These are phyloP conservation scores for Heimioporus sp. DNA, from an alignment of 768 basidiomycete genomes.

Conservation along the genomic window DNA sequence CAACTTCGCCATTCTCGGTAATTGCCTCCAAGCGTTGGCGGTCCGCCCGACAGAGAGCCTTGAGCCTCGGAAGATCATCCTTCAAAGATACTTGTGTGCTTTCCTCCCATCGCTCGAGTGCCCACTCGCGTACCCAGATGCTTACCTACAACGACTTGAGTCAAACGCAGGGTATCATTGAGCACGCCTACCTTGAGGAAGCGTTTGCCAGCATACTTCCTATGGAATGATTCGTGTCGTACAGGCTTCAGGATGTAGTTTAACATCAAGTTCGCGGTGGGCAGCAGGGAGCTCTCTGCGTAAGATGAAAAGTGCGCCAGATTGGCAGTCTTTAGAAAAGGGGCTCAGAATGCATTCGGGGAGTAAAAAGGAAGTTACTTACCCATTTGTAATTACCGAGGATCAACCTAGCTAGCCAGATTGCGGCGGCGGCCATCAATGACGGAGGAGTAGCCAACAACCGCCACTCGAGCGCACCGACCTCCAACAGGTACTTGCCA, in stretches of 20 bases:
- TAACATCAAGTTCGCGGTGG: slow-evolving; percentile 82
- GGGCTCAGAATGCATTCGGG: slow-evolving; percentile 1
- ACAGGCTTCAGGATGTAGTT: slow-evolving; percentile 79
- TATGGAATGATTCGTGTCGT: slow-evolving; percentile 74
- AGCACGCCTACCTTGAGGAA: slow-evolving; percentile 67
- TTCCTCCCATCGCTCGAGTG: slow-evolving; percentile 70
- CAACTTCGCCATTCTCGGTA: slow-evolving; percentile 6
- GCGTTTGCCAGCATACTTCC: slow-evolving; percentile 85
- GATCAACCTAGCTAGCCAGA: slow-evolving; percentile 82
- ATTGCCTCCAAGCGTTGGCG: slow-evolving; percentile 13
- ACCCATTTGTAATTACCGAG: slow-evolving; percentile 89
- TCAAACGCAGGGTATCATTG: background rate
- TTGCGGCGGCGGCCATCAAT: slow-evolving; percentile 75
- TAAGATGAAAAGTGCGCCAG: slow-evolving; percentile 88
- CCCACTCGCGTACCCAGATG: slow-evolving; percentile 84
- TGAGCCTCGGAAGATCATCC: slow-evolving; percentile 48
- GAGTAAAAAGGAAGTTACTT: slow-evolving; percentile 27
- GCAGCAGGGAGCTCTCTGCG: slow-evolving; percentile 73
- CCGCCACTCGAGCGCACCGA: slow-evolving; percentile 77
- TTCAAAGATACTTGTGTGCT: slow-evolving; percentile 54
- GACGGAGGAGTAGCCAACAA: slow-evolving; percentile 75
- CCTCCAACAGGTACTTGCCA: slow-evolving; percentile 89
- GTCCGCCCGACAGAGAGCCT: slow-evolving; percentile 20
- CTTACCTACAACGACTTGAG: slow-evolving; percentile 55
- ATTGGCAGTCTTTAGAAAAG: slow-evolving; percentile 63